Evolutionary conservation across 306 rosid genomes (phyloP).

Genomic region (Casuarina glauca): DNA sequence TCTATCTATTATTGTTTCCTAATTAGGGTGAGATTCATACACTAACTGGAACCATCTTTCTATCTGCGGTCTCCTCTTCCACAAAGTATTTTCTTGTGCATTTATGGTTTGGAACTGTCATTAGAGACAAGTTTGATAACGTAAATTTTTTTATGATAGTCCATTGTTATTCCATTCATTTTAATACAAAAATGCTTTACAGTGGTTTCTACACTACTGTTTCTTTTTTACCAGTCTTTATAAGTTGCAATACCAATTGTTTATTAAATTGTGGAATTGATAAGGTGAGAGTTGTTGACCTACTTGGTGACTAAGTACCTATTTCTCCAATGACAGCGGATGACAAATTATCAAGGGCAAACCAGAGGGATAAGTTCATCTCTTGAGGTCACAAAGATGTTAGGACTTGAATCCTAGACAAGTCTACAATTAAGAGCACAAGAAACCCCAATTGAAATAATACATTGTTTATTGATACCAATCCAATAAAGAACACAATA

Average conservation of each 20-base stretch:
- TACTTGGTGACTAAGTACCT: conserved; percentile 32
- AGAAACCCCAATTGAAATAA: too few relatives aligned
- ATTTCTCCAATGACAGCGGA: conserved; percentile 33
- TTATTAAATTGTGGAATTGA: conserved; percentile 31
- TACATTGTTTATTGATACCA: too few relatives aligned
- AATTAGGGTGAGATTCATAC: too few relatives aligned
- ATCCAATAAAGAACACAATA: too few relatives aligned
- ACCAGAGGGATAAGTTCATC: conserved; percentile 42
- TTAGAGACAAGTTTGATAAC: too few relatives aligned
- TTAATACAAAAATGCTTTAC: background rate
- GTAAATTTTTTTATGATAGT: background rate
- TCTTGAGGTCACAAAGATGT: conserved; percentile 20
- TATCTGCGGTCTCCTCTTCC: too few relatives aligned
- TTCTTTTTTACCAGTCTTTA: background rate
- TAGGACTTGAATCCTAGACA: too few relatives aligned
- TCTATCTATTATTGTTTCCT: background rate
- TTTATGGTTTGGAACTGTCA: background rate
- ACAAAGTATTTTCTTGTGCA: too few relatives aligned
- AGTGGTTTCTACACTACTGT: background rate
- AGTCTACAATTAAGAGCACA: too few relatives aligned
- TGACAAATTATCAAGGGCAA: conserved; percentile 39
- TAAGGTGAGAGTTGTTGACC: conserved; percentile 75
- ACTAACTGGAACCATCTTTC: too few relatives aligned
- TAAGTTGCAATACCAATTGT: background rate
- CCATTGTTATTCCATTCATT: background rate